Evolutionary conservation across 1,284 basidiomycete genomes (phyloP), one percentile per base, ranked within the genome.

Genomic region (Melampsora abietis-canadensis): DNA sequence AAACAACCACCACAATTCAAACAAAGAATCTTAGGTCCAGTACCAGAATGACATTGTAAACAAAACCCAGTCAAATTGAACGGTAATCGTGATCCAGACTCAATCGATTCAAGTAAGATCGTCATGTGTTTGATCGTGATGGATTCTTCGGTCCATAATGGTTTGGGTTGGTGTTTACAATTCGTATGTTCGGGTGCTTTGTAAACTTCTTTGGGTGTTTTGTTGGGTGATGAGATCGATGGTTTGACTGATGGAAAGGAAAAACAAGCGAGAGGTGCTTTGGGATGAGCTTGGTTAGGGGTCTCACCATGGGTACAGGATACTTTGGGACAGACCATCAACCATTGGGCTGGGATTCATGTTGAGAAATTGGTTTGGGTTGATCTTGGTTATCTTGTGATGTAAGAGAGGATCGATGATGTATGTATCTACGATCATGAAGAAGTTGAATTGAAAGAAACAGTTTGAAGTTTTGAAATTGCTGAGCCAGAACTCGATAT

Each of bases 81-180:
- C 0, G 47, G 21, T 5, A 24, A 24, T 17, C 46, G 5, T 12
- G 5, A 27, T n/a, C 14, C 54, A 1, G 72, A 57, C 4, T 74
- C 72, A 37, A 67, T 63, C 0, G 30, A 4, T 48, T 67, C 65
- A 34, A 75, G 57, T 24, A 59, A 19, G 4, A 27, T 24, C 17
- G 46, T 17, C 37, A 75, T 17, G 21, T 62, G 66, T 46, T 40
- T 61, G 17, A 75, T 47, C 21, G 6, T 5, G 17, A 46, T 44
- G 15, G 37, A n/a, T 46, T 75, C 72, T 21, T 75, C 72, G 0
- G 40, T 48, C 65, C 72, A 67, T 48, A 75, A 19, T 24, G 40
- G 10, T 8, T 21, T 5, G 5, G 64, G 21, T 46, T 75, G 72
- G 34, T 75, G 72, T 6, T 6, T 17, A 48, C 70, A 73, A 54